phyloP scores from a whole-genome alignment of 2,329 filamentous ascomycete species.

The Berkeleyomyces basicola region DNA sequence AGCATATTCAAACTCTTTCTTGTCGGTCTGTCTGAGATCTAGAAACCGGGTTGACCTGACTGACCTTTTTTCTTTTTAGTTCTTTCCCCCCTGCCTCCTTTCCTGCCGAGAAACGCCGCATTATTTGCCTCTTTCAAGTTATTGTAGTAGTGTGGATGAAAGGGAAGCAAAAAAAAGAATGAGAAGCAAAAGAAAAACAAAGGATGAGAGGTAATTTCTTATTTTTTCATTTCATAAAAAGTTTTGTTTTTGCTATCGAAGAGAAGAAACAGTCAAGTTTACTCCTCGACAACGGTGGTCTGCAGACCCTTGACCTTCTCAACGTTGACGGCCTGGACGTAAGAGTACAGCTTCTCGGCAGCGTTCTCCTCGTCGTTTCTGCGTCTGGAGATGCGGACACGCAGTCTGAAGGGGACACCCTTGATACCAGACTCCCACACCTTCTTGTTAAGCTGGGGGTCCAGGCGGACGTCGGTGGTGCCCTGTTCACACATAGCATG shows the following conservation, averaged over 20 bases:
- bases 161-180: background rate
- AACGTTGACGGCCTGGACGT: constrained; percentile 98
- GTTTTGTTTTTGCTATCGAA: constrained; percentile 18
- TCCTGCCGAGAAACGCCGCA: background rate
- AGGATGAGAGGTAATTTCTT: constrained; percentile 11
- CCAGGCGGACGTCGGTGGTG: constrained; percentile 90
- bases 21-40: background rate
- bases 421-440: constrained; percentile 99
- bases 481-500: constrained; percentile 39
- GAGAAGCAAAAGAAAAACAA: constrained; percentile 7
- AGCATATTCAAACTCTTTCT: background rate
- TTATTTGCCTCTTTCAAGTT: background rate
- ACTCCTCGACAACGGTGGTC: constrained; percentile 72
- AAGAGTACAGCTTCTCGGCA: constrained; percentile 99
- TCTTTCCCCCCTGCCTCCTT: background rate
- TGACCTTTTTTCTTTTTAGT: background rate
- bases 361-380: constrained; percentile 99
- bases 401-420: constrained; percentile 93
- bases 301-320: constrained; percentile 97
- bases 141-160: background rate
- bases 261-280: constrained; percentile 22
- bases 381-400: constrained; percentile 96
- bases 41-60: background rate
- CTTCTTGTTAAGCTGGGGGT: constrained; percentile 99
- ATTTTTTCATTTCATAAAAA: constrained; percentile 19